Percentiles rank a stretch among this genome's conserved stretches.
Evolutionary conservation across 495 filamentous ascomycete genomes (phyloP).

Genomic region (Gamarada debralockiae): DNA sequence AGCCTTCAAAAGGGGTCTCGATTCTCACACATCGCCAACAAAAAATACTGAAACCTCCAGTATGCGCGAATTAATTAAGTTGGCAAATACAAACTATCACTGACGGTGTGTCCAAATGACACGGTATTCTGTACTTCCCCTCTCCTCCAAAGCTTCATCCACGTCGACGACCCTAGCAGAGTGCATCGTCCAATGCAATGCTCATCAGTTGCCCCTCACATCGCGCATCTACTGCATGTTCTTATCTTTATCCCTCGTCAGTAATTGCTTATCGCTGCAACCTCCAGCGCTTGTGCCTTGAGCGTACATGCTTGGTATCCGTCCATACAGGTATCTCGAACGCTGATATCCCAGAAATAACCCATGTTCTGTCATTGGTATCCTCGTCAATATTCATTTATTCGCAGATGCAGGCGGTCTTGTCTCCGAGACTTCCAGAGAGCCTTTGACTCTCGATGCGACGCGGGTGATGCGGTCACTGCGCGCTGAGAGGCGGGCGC

Average conservation of each 20-base stretch:
- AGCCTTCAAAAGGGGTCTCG: too few species aligned
- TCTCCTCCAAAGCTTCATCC: too few species aligned
- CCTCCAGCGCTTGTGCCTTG: conserved; percentile 2
- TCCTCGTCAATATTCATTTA: conserved; percentile 2
- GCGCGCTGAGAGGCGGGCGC: too few species aligned
- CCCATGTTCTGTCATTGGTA: not conserved
- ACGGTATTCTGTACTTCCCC: too few species aligned
- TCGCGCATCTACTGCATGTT: not conserved
- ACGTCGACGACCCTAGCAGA: too few species aligned
- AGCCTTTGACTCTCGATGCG: not conserved
- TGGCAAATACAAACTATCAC: too few species aligned
- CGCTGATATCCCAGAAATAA: not conserved
- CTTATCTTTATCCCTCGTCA: not conserved
- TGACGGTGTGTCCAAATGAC: too few species aligned
- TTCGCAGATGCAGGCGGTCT: not conserved
- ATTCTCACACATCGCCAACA: too few species aligned
- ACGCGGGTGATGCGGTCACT: too few species aligned
- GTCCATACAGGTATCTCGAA: not conserved
- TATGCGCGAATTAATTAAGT: too few species aligned
- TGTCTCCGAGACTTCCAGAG: not conserved
- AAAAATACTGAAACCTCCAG: too few species aligned
- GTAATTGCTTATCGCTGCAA: conserved; percentile 3
- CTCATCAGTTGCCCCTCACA: not conserved
- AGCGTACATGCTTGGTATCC: not conserved
- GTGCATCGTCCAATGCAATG: too few species aligned